These are phyloP conservation scores for Aspergillus ellipticus DNA, from an alignment of 495 filamentous ascomycete genomes.

Conservation along the genomic window DNA sequence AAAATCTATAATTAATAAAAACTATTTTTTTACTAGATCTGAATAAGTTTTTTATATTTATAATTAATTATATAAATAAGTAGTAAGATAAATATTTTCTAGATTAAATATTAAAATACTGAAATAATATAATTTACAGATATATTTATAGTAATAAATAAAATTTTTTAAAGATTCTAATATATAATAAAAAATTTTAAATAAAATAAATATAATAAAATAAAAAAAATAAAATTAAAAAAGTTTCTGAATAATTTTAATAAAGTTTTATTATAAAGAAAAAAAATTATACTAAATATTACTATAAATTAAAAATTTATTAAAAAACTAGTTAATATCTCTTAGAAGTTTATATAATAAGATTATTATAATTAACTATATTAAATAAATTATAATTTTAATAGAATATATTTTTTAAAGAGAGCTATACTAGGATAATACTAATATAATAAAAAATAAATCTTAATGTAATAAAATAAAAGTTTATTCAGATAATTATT, in stretches of 20 bases:
- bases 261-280: neutral
- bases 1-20: neutral
- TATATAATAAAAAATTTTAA: neutral
- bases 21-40: neutral
- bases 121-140: neutral
- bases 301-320: neutral
- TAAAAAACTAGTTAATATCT: neutral
- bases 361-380: neutral
- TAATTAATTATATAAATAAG: constrained; percentile 4
- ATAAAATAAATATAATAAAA: neutral
- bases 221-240: neutral
- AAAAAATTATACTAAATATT: neutral
- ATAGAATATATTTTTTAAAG: neutral
- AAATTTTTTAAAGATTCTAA: neutral
- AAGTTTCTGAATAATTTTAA: neutral
- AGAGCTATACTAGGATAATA: neutral
- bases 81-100: neutral
- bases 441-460: neutral
- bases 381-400: neutral
- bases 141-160: neutral
- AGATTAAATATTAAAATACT: neutral
- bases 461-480: neutral
- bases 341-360: neutral
- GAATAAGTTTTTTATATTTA: neutral
- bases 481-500: neutral